These are phyloP conservation scores for Trametes gibbosa DNA, from an alignment of 768 basidiomycete genomes.

Conservation along the genomic window DNA sequence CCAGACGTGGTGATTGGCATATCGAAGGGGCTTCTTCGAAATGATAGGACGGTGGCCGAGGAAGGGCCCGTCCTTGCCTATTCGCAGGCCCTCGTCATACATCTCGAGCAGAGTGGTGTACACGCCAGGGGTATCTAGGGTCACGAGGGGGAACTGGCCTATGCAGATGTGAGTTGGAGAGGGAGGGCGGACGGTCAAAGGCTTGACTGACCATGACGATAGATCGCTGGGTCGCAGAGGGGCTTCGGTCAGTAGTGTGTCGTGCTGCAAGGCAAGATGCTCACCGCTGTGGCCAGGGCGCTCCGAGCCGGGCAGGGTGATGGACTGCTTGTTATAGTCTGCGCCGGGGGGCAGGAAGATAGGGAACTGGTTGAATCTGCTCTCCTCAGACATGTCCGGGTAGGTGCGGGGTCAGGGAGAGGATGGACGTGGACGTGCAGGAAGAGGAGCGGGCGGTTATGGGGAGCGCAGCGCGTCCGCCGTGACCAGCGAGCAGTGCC, in stretches of 20 bases:
- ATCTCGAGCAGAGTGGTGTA: conserved; percentile 57
- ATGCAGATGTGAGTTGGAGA: background rate
- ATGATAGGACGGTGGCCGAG: conserved; percentile 69
- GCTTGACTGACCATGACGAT: conserved; percentile 6
- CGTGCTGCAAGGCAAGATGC: conserved; percentile 14
- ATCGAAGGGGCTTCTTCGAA: conserved; percentile 65
- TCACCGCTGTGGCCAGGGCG: conserved; percentile 78
- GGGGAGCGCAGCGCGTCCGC: background rate
- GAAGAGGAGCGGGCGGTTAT: background rate
- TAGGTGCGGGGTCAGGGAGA: background rate
- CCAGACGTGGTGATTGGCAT: conserved; percentile 70
- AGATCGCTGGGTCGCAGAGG: background rate
- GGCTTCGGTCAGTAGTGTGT: background rate
- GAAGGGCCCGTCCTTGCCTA: conserved; percentile 48
- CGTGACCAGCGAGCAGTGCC: no score
- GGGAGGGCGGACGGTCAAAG: background rate
- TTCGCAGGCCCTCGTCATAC: conserved; percentile 59
- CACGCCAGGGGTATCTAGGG: conserved; percentile 47
- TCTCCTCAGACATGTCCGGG: background rate
- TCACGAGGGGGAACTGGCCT: conserved; percentile 29
- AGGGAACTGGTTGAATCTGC: conserved; percentile 15
- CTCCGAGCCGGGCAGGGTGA: conserved; percentile 74
- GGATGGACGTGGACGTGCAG: background rate
- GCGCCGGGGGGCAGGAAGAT: conserved; percentile 35
- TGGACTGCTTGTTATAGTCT: conserved; percentile 59